phyloP scores from a whole-genome alignment of 495 filamentous ascomycete genomes.

The Penicillium tannophilum region DNA sequence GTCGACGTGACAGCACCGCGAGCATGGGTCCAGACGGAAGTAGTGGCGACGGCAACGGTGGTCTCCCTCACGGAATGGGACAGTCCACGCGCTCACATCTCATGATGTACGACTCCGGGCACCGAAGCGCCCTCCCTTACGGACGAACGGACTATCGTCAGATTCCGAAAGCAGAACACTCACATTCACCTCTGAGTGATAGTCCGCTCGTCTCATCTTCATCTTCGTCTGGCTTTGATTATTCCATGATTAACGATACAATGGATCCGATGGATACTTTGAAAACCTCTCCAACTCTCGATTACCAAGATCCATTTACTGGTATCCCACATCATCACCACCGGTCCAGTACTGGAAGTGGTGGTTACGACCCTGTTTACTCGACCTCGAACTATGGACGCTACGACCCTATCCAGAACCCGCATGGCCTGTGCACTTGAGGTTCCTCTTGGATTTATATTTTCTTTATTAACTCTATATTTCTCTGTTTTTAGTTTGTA shows the following conservation, averaged over 20 bases:
- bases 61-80: conserved; percentile 38
- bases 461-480: conserved; percentile 10
- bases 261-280: conserved; percentile 48
- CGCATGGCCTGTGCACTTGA: conserved; percentile 42
- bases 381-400: conserved; percentile 38
- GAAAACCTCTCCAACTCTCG: conserved; percentile 31
- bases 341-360: conserved; percentile 25
- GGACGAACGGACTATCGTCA: conserved; percentile 40
- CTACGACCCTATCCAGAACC: conserved; percentile 34
- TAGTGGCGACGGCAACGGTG: conserved; percentile 37
- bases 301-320: conserved; percentile 38
- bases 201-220: conserved; percentile 49
- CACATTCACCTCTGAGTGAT: conserved; percentile 43
- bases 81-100: conserved; percentile 39
- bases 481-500: conserved; percentile 16
- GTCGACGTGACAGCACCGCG: conserved; percentile 69
- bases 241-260: conserved; percentile 40
- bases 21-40: conserved; percentile 71
- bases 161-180: conserved; percentile 38
- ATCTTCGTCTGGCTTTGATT: conserved; percentile 45
- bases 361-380: conserved; percentile 41
- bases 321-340: conserved; percentile 27
- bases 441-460: conserved; percentile 9
- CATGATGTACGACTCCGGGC: conserved; percentile 40
- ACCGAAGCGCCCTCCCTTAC: conserved; percentile 39